These are phyloP conservation scores for Prasinococcaceae sp. DNA, from an alignment of 139 green algal species.

Conservation along the genomic window DNA sequence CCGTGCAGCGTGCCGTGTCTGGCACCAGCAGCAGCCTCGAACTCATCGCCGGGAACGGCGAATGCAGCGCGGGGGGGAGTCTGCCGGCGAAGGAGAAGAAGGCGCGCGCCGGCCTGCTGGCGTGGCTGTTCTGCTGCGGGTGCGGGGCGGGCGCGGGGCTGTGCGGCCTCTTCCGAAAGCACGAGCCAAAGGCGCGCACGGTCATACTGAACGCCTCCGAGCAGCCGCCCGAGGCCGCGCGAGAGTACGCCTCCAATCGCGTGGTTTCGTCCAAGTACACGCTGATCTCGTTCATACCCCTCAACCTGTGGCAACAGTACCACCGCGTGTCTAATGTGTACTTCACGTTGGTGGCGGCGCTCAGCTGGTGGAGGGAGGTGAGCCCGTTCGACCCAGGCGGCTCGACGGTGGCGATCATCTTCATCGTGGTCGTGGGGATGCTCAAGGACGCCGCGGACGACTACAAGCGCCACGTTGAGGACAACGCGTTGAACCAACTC, in stretches of 20 bases:
- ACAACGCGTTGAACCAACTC: neutral
- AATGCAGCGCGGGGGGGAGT: too few species aligned
- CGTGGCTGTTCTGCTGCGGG: too few species aligned
- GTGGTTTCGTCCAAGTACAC: slow-evolving; percentile 47
- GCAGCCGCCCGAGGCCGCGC: neutral
- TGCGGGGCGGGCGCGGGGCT: too few species aligned
- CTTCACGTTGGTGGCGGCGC: slow-evolving; percentile 33
- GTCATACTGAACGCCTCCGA: too few species aligned
- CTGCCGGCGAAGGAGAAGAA: too few species aligned
- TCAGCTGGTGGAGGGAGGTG: neutral
- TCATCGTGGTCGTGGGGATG: neutral
- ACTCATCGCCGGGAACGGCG: too few species aligned
- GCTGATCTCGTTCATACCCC: slow-evolving; percentile 40
- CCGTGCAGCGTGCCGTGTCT: too few species aligned
- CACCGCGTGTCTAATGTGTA: slow-evolving; percentile 47
- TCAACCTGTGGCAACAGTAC: slow-evolving; percentile 58
- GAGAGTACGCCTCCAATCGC: slow-evolving; percentile 20
- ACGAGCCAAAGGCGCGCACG: too few species aligned
- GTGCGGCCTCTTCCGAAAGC: too few species aligned
- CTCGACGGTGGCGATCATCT: neutral
- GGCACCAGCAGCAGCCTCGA: too few species aligned
- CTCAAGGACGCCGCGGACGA: neutral
- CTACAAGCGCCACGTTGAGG: neutral
- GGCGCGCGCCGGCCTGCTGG: too few species aligned
- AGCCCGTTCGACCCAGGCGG: neutral